phyloP scores from a whole-genome alignment of 2,329 filamentous ascomycete genomes.

The Xylariaceae sp. region DNA sequence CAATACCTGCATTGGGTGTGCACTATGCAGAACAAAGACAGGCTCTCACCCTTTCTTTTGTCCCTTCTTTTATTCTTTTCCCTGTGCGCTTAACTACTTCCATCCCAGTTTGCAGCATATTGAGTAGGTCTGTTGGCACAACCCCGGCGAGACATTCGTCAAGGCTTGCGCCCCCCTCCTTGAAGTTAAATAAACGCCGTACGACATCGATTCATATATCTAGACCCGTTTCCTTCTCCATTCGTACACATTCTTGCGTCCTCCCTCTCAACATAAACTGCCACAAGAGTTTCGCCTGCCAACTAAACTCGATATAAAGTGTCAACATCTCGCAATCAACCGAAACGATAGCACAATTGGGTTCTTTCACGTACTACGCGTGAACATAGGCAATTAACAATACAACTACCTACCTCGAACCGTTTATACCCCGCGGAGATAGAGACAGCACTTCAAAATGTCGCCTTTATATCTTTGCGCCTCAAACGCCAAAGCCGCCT shows the following conservation, averaged over 20 bases:
- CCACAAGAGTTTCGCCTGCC: too few relatives aligned
- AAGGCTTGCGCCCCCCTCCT: constrained; percentile 1
- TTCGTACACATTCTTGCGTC: not conserved
- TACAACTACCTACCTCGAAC: not conserved
- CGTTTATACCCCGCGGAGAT: not conserved
- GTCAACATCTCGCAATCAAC: not conserved
- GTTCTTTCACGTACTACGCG: not conserved
- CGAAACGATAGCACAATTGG: not conserved
- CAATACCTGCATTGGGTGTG: not conserved
- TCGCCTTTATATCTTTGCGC: constrained; percentile 17
- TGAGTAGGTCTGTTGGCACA: not conserved
- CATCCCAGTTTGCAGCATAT: constrained; percentile 6
- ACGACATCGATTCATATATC: constrained; percentile 29
- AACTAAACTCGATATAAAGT: not conserved
- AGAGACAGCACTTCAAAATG: constrained; percentile 5
- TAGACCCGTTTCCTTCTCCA: too few relatives aligned
- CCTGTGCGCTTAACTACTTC: constrained; percentile 13
- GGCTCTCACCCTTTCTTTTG: constrained; percentile 10
- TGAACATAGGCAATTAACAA: not conserved
- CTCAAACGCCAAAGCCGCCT: constrained; percentile 6
- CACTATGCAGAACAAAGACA: constrained; percentile 17
- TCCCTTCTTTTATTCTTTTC: constrained; percentile 13
- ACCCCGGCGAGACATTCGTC: constrained; percentile 1
- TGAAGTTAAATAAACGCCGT: constrained; percentile 22
- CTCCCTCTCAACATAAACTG: too few relatives aligned